Evolutionary conservation across 345 rosid genomes (phyloP).

Genomic region (Citrus reticulata): DNA sequence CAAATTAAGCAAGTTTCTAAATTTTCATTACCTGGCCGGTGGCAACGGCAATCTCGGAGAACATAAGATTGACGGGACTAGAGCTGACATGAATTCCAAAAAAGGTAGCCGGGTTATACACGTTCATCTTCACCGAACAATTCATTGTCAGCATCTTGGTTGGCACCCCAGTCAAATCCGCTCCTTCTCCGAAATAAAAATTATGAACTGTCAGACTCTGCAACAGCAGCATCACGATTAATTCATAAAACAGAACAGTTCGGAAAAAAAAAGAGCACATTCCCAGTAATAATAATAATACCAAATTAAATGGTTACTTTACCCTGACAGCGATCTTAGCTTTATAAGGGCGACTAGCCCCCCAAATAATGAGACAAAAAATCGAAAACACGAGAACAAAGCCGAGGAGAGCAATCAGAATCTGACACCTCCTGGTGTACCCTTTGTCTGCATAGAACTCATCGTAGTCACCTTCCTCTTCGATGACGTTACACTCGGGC

Average conservation of each 20-base stretch:
- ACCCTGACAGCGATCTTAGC: constrained; percentile 62
- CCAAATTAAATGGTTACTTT: background rate
- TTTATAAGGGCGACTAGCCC: constrained; percentile 69
- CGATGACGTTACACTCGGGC: constrained; percentile 67
- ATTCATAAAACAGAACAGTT: background rate
- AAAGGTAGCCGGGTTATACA: constrained; percentile 71
- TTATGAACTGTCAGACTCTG: constrained; percentile 61
- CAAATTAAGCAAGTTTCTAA: background rate
- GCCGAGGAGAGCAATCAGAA: constrained; percentile 43
- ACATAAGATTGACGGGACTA: constrained; percentile 53
- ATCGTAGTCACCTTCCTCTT: constrained; percentile 57
- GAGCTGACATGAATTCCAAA: constrained; percentile 82
- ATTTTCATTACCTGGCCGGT: constrained; percentile 58
- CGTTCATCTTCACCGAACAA: constrained; percentile 53
- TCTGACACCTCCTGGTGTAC: constrained; percentile 49
- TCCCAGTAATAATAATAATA: background rate
- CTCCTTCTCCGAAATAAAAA: constrained; percentile 72
- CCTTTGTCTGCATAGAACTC: constrained; percentile 37
- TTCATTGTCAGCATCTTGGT: constrained; percentile 67
- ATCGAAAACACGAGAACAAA: constrained; percentile 48
- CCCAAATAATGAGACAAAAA: constrained; percentile 77
- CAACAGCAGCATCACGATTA: background rate
- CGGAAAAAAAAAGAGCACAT: background rate
- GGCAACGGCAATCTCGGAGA: constrained; percentile 57
- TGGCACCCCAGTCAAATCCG: constrained; percentile 74